Evolutionary conservation across 2,329 filamentous ascomycete species (phyloP).

Genomic region (Blumeriella jaapii): DNA sequence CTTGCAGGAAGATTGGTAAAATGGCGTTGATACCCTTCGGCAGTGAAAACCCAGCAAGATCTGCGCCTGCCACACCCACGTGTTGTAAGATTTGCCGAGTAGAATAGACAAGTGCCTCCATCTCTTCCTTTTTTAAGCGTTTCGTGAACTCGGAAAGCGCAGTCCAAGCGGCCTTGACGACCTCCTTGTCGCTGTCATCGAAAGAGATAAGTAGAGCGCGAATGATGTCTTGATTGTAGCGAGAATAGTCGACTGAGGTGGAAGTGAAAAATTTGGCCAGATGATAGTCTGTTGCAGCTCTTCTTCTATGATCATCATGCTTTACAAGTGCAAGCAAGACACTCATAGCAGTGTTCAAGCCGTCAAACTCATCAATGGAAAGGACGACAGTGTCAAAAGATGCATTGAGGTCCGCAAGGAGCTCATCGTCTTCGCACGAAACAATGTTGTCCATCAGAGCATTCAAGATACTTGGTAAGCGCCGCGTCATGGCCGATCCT

Average conservation of each 20-base stretch:
- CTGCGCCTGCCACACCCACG: slow-evolving; percentile 75
- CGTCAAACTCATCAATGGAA: slow-evolving; percentile 92
- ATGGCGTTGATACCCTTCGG: slow-evolving; percentile 97
- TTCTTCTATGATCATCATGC: slow-evolving; percentile 80
- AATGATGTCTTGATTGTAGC: slow-evolving; percentile 93
- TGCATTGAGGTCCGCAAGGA: slow-evolving; percentile 60
- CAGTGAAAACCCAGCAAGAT: slow-evolving; percentile 77
- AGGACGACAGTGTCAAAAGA: slow-evolving; percentile 85
- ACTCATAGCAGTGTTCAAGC: slow-evolving; percentile 91
- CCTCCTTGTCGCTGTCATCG: slow-evolving; percentile 70
- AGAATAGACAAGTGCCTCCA: slow-evolving; percentile 83
- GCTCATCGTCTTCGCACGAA: slow-evolving; percentile 58
- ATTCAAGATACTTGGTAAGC: slow-evolving; percentile 82
- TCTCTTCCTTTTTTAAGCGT: slow-evolving; percentile 88
- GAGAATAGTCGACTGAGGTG: slow-evolving; percentile 77
- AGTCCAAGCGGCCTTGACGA: slow-evolving; percentile 82
- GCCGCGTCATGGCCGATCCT: slow-evolving; percentile 78
- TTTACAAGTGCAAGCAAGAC: slow-evolving; percentile 80
- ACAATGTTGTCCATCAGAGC: slow-evolving; percentile 90
- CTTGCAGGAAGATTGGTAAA: slow-evolving; percentile 92
- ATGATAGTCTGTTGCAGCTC: slow-evolving; percentile 67
- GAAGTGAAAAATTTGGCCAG: slow-evolving; percentile 77
- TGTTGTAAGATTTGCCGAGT: slow-evolving; percentile 79
- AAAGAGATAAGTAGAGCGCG: slow-evolving; percentile 84
- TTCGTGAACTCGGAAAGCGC: slow-evolving; percentile 82